Percentiles rank a stretch among this genome's conserved stretches.
Conservation (phyloP, 176 grass and related monocot species). For the Neostapfia colusana region DNA sequence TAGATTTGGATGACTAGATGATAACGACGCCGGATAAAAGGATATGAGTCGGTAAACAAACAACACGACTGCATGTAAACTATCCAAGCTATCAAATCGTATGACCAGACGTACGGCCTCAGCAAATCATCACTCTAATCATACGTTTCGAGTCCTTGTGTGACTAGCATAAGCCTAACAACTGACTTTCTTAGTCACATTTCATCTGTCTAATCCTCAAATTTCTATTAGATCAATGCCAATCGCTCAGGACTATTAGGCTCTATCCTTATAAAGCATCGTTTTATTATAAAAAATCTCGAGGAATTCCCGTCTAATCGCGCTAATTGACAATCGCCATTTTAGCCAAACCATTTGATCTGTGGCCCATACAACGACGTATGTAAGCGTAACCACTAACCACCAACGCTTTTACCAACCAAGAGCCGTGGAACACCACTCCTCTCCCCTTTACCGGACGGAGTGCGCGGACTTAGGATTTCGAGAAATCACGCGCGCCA, state of each 20-base stretch:
- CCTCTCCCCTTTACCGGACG: neutral
- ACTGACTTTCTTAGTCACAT: neutral
- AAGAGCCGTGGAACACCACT: neutral
- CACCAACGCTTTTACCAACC: neutral
- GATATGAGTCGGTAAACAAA: constrained; percentile 5
- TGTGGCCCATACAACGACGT: neutral
- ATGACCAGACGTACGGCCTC: neutral
- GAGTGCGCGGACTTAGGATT: neutral
- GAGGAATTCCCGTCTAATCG: neutral
- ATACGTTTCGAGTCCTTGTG: neutral
- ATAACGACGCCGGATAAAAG: neutral
- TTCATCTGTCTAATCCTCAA: neutral
- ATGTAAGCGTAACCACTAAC: neutral
- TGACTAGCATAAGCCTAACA: constrained; percentile 15
- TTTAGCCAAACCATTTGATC: neutral
- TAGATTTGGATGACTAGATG: neutral
- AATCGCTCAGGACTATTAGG: neutral
- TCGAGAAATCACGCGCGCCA: neutral
- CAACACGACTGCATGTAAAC: neutral
- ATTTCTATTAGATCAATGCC: neutral
- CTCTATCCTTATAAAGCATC: neutral
- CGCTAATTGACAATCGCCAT: neutral
- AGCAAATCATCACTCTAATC: neutral
- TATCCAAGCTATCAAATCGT: constrained; percentile 9
- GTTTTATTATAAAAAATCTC: neutral